Percentiles rank a stretch among this genome's conserved stretches.
These are phyloP conservation scores for Sporormia fimetaria DNA, from an alignment of 495 filamentous ascomycete genomes.

Conservation along the genomic window DNA sequence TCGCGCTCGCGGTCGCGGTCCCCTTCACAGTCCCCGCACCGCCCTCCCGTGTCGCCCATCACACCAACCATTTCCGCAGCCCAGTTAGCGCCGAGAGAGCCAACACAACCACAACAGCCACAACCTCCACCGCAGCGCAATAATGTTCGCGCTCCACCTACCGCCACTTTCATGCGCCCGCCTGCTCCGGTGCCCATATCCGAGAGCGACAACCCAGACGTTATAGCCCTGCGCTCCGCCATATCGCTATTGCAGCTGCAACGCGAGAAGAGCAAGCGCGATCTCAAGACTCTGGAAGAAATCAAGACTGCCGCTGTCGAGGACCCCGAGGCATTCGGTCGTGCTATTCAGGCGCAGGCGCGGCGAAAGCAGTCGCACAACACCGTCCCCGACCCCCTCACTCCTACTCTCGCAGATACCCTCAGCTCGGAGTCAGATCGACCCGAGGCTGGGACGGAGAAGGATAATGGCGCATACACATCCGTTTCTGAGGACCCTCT, in stretches of 20 bases:
- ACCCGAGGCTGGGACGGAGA: constrained; percentile 28
- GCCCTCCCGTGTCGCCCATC: constrained; percentile 30
- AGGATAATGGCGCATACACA: constrained; percentile 24
- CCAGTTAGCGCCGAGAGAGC: constrained; percentile 14
- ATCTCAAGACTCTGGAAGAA: constrained; percentile 52
- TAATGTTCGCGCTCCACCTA: too few relatives aligned
- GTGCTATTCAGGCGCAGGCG: constrained; percentile 41
- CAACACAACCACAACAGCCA: constrained; percentile 1
- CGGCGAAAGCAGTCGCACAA: constrained; percentile 5
- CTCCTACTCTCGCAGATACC: constrained; percentile 11
- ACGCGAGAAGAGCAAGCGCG: constrained; percentile 57
- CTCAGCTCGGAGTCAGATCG: constrained; percentile 15
- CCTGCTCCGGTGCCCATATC: constrained; percentile 56
- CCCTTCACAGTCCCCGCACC: constrained; percentile 18
- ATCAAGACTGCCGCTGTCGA: constrained; percentile 53
- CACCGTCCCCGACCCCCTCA: constrained; percentile 7
- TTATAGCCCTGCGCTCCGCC: constrained; percentile 65
- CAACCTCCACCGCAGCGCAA: constrained; percentile 7
- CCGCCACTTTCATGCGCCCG: constrained; percentile 34
- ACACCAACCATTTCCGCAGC: constrained; percentile 26
- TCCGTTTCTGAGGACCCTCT: constrained; percentile 12
- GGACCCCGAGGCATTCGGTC: constrained; percentile 57
- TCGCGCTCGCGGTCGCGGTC: too few relatives aligned
- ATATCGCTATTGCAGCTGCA: constrained; percentile 77
- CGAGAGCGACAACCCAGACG: constrained; percentile 71